Conservation (phyloP, 78 protist genomes). For the slime mould (Dictyostelium discoideum) region DNA sequence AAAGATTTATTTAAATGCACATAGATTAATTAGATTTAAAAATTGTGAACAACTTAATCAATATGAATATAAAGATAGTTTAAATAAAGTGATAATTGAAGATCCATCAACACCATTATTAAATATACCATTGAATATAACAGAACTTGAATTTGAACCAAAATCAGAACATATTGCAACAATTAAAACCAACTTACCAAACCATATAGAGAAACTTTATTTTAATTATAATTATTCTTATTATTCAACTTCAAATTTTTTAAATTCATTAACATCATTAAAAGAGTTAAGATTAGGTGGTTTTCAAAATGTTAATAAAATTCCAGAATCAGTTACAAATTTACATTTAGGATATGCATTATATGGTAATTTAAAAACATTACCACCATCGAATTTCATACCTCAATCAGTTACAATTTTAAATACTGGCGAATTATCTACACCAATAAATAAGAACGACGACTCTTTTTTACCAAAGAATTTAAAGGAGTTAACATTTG, state of each 20-base stretch:
- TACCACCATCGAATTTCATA: background rate
- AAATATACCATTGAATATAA: background rate
- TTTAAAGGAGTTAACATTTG: background rate
- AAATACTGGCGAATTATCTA: background rate
- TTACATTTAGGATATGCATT: background rate
- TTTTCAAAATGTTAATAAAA: background rate
- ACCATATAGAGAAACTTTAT: background rate
- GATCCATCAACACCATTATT: background rate
- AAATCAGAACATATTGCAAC: background rate
- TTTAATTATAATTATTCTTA: background rate
- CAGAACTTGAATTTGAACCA: background rate
- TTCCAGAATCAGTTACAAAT: background rate
- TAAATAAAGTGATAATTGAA: background rate
- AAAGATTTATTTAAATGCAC: background rate
- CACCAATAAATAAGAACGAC: background rate
- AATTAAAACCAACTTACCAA: background rate
- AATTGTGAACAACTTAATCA: background rate
- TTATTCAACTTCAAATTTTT: background rate
- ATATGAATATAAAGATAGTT: background rate
- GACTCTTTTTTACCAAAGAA: background rate
- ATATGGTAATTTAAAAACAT: background rate
- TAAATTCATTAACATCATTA: background rate
- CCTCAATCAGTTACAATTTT: background rate
- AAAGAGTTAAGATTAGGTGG: background rate
- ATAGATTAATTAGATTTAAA: background rate